Percentiles rank a stretch among this genome's conserved stretches.
Evolutionary conservation across 2,329 filamentous ascomycete genomes (phyloP).

Genomic region (Pseudocercospora musae): DNA sequence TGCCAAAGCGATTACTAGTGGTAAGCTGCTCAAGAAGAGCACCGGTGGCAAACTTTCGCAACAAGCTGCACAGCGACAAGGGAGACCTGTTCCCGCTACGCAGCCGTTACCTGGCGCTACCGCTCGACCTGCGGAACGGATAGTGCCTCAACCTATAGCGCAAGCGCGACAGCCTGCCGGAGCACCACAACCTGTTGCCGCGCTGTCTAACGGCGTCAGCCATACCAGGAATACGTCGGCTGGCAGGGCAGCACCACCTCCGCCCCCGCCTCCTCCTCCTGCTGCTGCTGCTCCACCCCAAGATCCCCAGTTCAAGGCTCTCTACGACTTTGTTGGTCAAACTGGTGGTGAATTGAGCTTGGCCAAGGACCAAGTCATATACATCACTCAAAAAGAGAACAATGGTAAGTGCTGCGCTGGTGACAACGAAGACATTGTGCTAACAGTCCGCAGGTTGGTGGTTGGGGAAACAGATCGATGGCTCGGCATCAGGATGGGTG

Average conservation of each 20-base stretch:
- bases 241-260: constrained; percentile 46
- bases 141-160: constrained; percentile 26
- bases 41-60: constrained; percentile 68
- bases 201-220: constrained; percentile 46
- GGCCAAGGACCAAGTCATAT: constrained; percentile 72
- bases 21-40: constrained; percentile 80
- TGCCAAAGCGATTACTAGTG: constrained; percentile 85
- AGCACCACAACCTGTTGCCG: constrained; percentile 44
- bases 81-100: constrained; percentile 50
- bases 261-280: constrained; percentile 64
- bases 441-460: constrained; percentile 72
- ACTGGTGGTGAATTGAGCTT: constrained; percentile 82
- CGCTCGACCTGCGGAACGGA: constrained; percentile 25
- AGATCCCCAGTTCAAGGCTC: constrained; percentile 79
- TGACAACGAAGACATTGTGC: background rate
- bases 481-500: constrained; percentile 81
- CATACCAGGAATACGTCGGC: constrained; percentile 42
- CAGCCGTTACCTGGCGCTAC: constrained; percentile 34
- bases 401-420: constrained; percentile 69
- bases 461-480: constrained; percentile 72
- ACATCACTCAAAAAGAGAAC: constrained; percentile 89
- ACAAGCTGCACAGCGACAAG: constrained; percentile 45
- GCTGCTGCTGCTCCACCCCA: constrained; percentile 57
- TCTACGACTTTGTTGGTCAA: constrained; percentile 88
- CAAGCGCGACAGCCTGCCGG: constrained; percentile 30